Evolutionary conservation across 2,329 filamentous ascomycete species (phyloP).

Genomic region (Penicillium aurantiogriseum): DNA sequence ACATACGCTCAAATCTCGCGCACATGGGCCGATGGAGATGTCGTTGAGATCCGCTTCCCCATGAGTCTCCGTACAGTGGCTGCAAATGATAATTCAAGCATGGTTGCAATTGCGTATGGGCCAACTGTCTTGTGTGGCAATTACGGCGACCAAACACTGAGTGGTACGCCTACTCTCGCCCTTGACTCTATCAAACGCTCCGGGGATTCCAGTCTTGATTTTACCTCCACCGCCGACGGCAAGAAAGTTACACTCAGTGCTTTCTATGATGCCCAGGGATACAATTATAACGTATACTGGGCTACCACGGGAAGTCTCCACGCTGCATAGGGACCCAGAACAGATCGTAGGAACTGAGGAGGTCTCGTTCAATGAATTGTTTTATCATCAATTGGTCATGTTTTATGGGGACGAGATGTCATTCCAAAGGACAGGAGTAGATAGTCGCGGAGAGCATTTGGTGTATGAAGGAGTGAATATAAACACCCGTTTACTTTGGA

Average conservation of each 20-base stretch:
- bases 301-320: neutral
- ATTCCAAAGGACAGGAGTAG: too few species aligned
- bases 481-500: too few species aligned
- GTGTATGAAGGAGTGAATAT: too few species aligned
- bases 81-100: neutral
- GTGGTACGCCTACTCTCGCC: neutral
- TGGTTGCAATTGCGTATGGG: neutral
- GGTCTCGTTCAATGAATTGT: neutral
- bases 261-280: conserved; percentile 1
- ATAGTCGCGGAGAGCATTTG: too few species aligned
- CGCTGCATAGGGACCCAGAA: neutral
- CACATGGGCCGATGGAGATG: neutral
- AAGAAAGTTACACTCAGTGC: neutral
- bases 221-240: neutral
- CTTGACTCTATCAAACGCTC: neutral
- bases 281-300: conserved; percentile 2
- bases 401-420: too few species aligned
- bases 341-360: too few species aligned
- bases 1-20: neutral
- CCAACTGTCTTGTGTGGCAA: neutral
- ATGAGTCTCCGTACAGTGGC: neutral
- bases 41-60: neutral
- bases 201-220: neutral
- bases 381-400: too few species aligned
- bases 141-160: neutral